phyloP scores from a whole-genome alignment of 108 stramenopile genomes.

The Nannochloropsis oceanica region DNA sequence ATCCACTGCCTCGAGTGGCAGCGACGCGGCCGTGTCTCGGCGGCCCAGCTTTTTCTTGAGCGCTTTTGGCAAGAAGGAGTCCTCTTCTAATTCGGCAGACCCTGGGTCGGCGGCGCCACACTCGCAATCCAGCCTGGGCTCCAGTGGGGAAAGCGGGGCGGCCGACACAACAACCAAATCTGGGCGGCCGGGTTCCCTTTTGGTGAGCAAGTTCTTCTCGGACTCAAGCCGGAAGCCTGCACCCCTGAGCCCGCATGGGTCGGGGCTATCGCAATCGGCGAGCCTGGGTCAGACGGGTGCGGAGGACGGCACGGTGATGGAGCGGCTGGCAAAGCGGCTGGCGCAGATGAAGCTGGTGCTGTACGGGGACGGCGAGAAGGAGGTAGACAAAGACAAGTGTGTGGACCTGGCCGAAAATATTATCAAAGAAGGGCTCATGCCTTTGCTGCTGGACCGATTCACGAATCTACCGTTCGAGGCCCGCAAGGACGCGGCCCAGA shows the following conservation, averaged over 20 bases:
- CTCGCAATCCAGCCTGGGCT: not conserved
- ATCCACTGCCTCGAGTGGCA: not conserved
- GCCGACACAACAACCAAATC: not conserved
- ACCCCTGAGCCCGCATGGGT: not conserved
- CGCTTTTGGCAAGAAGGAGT: not conserved
- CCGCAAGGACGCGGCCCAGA: slow-evolving; percentile 31
- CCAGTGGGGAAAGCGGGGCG: not conserved
- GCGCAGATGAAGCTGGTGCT: slow-evolving; percentile 30
- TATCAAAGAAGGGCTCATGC: slow-evolving; percentile 16
- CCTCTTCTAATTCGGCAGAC: not conserved
- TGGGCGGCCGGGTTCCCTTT: not conserved
- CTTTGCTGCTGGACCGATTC: slow-evolving; percentile 19
- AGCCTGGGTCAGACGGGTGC: not conserved
- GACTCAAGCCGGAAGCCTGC: not conserved
- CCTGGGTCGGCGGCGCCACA: not conserved
- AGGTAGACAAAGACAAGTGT: slow-evolving; percentile 29
- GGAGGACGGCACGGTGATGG: not conserved
- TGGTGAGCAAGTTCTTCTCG: not conserved
- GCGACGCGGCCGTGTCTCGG: not conserved
- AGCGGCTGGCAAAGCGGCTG: slow-evolving; percentile 23
- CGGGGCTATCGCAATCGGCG: not conserved
- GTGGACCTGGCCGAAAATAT: slow-evolving; percentile 18
- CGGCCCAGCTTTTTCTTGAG: not conserved
- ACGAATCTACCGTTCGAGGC: slow-evolving; percentile 36
- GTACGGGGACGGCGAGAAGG: slow-evolving; percentile 31